A percentile compares a stretch with the other conserved stretches of the same genome.
These are phyloP conservation scores for Hyphodiscus sp. DNA, from an alignment of 2,329 filamentous ascomycete genomes.

Conservation along the genomic window DNA sequence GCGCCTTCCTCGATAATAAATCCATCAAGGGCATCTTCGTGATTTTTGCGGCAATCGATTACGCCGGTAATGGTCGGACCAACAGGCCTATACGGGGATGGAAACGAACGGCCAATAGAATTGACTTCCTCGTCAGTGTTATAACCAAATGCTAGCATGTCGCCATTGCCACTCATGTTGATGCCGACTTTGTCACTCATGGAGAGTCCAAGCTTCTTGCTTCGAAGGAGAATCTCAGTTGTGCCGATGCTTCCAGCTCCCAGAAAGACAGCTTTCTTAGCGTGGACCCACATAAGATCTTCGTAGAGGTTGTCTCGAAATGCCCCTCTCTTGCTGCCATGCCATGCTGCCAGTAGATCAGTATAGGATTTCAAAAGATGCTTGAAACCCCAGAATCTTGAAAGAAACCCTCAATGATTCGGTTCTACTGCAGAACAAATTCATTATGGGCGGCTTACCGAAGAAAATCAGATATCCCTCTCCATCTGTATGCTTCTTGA, in stretches of 20 bases:
- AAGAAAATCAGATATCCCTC: conserved; percentile 59
- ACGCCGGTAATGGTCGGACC: conserved; percentile 58
- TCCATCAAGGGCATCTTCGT: conserved; percentile 50
- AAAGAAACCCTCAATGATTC: too few relatives aligned
- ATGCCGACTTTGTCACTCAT: conserved; percentile 52
- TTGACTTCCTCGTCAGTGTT: conserved; percentile 53
- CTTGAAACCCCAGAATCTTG: too few relatives aligned
- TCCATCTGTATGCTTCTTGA: conserved; percentile 43
- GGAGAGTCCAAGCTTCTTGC: conserved; percentile 49
- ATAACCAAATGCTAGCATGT: conserved; percentile 59
- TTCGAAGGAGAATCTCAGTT: conserved; percentile 58
- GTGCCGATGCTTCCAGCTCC: conserved; percentile 60
- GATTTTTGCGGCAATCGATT: conserved; percentile 50
- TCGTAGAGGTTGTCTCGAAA: conserved; percentile 49
- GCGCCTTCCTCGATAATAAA: conserved; percentile 60
- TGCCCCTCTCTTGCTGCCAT: conserved; percentile 48
- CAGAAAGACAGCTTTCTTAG: conserved; percentile 58
- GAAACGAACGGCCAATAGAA: conserved; percentile 45
- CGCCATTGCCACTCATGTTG: conserved; percentile 60
- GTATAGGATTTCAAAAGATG: too few relatives aligned
- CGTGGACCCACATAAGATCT: conserved; percentile 62
- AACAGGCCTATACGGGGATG: conserved; percentile 44
- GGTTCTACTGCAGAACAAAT: too few relatives aligned
- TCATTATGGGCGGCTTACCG: conserved; percentile 15
- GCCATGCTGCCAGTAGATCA: conserved; percentile 38